These are phyloP conservation scores for Grosmannia clavigera DNA, from an alignment of 2,329 filamentous ascomycete genomes.

Conservation along the genomic window DNA sequence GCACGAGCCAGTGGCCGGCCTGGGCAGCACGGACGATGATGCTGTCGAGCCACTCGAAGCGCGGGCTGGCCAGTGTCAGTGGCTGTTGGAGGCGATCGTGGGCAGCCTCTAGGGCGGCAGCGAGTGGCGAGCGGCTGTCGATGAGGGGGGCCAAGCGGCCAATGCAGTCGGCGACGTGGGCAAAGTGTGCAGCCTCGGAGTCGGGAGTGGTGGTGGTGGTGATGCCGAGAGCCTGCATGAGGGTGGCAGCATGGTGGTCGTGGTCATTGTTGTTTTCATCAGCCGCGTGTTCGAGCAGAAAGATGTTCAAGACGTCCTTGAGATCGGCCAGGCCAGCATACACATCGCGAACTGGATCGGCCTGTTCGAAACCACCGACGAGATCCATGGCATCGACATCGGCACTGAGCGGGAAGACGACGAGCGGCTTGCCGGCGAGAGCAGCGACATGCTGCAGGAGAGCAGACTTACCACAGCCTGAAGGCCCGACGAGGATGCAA, in stretches of 20 bases:
- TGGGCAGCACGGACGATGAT: constrained; percentile 79
- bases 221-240: constrained; percentile 37
- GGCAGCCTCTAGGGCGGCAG: constrained; percentile 33
- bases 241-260: constrained; percentile 27
- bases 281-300: constrained; percentile 33
- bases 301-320: constrained; percentile 29
- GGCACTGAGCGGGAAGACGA: constrained; percentile 81
- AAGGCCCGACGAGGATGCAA: constrained; percentile 73
- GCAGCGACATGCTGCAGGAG: constrained; percentile 73
- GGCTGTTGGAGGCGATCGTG: constrained; percentile 38
- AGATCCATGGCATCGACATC: constrained; percentile 97
- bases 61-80: constrained; percentile 53
- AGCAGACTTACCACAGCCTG: constrained; percentile 77
- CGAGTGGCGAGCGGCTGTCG: constrained; percentile 32
- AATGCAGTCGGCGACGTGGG: constrained; percentile 25
- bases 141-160: constrained; percentile 27
- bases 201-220: background rate
- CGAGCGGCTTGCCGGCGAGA: constrained; percentile 59
- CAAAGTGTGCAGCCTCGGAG: constrained; percentile 26
- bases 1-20: constrained; percentile 78
- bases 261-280: constrained; percentile 1
- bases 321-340: constrained; percentile 41
- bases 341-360: constrained; percentile 65
- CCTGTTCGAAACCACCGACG: constrained; percentile 92
- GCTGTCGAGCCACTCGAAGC: constrained; percentile 94